These are phyloP conservation scores for Rhizoclosmatium globosum DNA, from an alignment of 192 early-diverging fungal species.

Conservation along the genomic window DNA sequence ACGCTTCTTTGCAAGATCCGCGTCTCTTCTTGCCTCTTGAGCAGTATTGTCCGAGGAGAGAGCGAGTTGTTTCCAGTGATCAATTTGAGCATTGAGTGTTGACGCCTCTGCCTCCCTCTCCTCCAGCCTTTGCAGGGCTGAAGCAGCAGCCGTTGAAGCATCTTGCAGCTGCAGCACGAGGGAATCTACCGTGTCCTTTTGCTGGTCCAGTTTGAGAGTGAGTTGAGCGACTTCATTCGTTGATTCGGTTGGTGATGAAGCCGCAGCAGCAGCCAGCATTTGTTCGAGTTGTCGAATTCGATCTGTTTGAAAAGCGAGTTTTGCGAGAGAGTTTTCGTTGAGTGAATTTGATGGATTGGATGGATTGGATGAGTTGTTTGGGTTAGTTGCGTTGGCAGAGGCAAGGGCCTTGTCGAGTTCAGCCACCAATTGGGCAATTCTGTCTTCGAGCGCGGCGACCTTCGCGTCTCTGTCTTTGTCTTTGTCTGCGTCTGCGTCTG, in stretches of 20 bases:
- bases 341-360: too few species aligned
- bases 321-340: slow-evolving; percentile 1
- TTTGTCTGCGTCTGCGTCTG: too few species aligned
- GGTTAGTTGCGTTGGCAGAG: not conserved
- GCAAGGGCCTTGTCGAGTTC: not conserved
- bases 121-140: not conserved
- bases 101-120: not conserved
- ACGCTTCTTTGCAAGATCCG: too few species aligned
- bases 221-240: too few species aligned
- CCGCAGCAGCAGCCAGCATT: not conserved
- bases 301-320: not conserved
- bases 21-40: not conserved
- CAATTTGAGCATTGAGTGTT: not conserved
- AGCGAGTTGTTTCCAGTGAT: not conserved
- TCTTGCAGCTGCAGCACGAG: not conserved
- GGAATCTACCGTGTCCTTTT: not conserved
- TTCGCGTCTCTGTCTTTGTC: not conserved
- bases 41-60: not conserved
- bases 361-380: not conserved
- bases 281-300: not conserved
- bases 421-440: not conserved
- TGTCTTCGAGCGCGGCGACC: not conserved
- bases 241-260: too few species aligned
- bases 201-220: not conserved
- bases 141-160: not conserved